Percentiles rank a stretch among this genome's conserved stretches.
Evolutionary conservation across 768 basidiomycete species (phyloP).

Genomic region (Sporobolomyces roseus): DNA sequence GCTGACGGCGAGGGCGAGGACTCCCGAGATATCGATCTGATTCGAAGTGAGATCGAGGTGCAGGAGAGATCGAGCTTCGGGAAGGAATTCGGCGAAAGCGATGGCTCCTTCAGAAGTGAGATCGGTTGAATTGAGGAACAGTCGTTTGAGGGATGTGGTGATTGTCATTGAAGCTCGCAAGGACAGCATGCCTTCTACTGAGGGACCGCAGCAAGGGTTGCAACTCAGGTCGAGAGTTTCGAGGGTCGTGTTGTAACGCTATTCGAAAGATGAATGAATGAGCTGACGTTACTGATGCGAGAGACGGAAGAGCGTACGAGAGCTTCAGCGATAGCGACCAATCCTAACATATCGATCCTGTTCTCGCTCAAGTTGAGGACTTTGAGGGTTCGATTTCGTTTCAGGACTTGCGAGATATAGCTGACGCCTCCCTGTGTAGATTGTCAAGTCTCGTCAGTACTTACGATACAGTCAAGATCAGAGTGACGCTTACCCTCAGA

Average conservation of each 20-base stretch:
- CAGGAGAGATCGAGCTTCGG: conserved; percentile 76
- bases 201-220: conserved; percentile 88
- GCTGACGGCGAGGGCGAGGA: conserved; percentile 84
- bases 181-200: conserved; percentile 79
- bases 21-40: conserved; percentile 74
- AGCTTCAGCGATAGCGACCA: conserved; percentile 79
- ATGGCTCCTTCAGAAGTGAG: conserved; percentile 83
- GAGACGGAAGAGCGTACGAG: conserved; percentile 57
- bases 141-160: conserved; percentile 80
- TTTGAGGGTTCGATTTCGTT: conserved; percentile 90
- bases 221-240: conserved; percentile 90
- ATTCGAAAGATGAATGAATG: neutral
- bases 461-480: neutral
- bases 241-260: conserved; percentile 92
- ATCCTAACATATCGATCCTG: conserved; percentile 75
- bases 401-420: conserved; percentile 90
- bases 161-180: conserved; percentile 88
- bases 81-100: conserved; percentile 90
- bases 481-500: conserved; percentile 61
- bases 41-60: conserved; percentile 66
- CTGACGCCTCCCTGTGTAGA: conserved; percentile 64
- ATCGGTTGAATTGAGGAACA: conserved; percentile 80
- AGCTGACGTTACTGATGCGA: neutral
- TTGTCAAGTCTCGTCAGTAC: neutral
- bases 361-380: conserved; percentile 92